phyloP scores from a whole-genome alignment of 2,329 filamentous ascomycete species.

The Colletotrichum higginsianum region DNA sequence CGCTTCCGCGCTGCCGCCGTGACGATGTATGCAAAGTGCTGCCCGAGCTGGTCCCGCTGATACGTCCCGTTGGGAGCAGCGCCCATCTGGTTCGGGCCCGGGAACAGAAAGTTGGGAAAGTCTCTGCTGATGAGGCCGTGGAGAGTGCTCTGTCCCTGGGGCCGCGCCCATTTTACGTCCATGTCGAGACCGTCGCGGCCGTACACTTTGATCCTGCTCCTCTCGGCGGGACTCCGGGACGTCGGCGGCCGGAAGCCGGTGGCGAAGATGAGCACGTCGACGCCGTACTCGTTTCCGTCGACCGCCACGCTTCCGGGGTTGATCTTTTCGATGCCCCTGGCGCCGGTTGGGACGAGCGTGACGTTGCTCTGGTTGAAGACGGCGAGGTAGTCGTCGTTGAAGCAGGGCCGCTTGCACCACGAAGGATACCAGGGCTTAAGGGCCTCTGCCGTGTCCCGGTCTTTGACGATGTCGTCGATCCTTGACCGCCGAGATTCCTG shows the following conservation, averaged over 20 bases:
- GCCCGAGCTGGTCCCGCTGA: constrained; percentile 54
- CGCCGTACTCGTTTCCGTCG: constrained; percentile 61
- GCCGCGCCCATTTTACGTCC: constrained; percentile 42
- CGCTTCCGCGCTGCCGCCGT: not conserved
- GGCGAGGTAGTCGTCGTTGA: constrained; percentile 71
- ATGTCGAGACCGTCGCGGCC: constrained; percentile 40
- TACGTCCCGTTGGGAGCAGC: not conserved
- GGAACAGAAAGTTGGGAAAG: constrained; percentile 46
- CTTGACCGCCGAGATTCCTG: constrained; percentile 61
- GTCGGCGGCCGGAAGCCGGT: constrained; percentile 39
- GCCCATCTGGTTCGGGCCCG: constrained; percentile 31
- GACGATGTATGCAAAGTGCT: constrained; percentile 58
- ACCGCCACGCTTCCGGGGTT: constrained; percentile 62
- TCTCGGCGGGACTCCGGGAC: constrained; percentile 38
- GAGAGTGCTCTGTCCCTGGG: constrained; percentile 30
- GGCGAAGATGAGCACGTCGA: constrained; percentile 52
- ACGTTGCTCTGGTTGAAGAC: constrained; percentile 73
- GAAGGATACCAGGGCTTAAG: constrained; percentile 72
- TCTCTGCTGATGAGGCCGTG: constrained; percentile 41
- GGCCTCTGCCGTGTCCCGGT: constrained; percentile 63
- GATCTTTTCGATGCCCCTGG: constrained; percentile 62
- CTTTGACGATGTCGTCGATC: constrained; percentile 64
- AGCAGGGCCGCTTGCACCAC: constrained; percentile 75
- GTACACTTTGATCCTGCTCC: constrained; percentile 25
- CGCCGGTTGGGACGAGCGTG: constrained; percentile 71